phyloP scores from a whole-genome alignment of 2,329 filamentous ascomycete species.

The Talaromyces sp. region DNA sequence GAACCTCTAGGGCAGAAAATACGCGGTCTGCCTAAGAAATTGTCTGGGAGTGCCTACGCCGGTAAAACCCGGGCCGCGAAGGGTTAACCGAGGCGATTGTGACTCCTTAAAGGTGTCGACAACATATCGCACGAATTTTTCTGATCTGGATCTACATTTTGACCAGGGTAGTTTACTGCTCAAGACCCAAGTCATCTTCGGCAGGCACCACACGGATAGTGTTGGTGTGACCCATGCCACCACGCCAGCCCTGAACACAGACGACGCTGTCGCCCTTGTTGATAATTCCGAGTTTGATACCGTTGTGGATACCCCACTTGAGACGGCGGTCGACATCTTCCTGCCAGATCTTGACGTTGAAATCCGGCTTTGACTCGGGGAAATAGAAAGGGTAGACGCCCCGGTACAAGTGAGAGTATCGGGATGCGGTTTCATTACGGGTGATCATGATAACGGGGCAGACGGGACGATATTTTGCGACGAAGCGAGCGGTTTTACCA shows the following conservation, averaged over 20 bases:
- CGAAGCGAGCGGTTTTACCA: slow-evolving; percentile 85
- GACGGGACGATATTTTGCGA: slow-evolving; percentile 97
- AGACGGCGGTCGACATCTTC: slow-evolving; percentile 96
- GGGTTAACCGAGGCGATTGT: not conserved
- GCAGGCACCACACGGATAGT: slow-evolving; percentile 50
- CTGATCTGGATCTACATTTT: not conserved
- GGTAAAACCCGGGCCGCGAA: not conserved
- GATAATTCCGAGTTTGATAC: slow-evolving; percentile 74
- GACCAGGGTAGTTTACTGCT: slow-evolving; percentile 6
- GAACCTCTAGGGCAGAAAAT: not conserved
- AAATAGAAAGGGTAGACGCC: slow-evolving; percentile 98
- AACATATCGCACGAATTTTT: not conserved
- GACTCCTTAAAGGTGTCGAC: not conserved
- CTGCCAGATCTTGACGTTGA: slow-evolving; percentile 89
- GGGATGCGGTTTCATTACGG: slow-evolving; percentile 72
- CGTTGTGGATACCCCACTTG: slow-evolving; percentile 90
- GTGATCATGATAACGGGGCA: slow-evolving; percentile 99
- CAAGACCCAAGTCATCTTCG: slow-evolving; percentile 38
- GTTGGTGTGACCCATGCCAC: slow-evolving; percentile 64
- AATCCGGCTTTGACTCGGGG: slow-evolving; percentile 89
- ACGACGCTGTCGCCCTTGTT: slow-evolving; percentile 68
- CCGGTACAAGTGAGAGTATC: slow-evolving; percentile 93
- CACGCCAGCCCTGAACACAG: slow-evolving; percentile 63
- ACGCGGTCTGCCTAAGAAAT: not conserved
- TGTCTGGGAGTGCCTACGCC: not conserved